Evolutionary conservation across 768 basidiomycete genomes (phyloP), one percentile per base, ranked within the genome.

Genomic region (Lyophyllum semitale): DNA sequence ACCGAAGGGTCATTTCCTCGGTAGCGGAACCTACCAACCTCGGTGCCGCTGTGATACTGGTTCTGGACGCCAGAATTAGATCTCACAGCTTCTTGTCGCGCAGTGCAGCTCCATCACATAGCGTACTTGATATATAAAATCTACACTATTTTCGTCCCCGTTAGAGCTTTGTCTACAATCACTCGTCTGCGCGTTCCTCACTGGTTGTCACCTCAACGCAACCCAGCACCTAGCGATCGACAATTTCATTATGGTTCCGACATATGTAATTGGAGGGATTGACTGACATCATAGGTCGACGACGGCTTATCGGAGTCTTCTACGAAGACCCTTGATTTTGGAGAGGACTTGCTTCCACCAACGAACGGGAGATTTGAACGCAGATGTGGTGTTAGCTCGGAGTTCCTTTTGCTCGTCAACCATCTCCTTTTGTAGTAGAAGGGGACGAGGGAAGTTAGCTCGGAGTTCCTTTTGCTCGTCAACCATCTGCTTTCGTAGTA

Each of bases 341-440:
- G 41, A 32, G 13, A 51, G 26, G 13, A 40, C 48, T 18, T 51
- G 26, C 52, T 62, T 50, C 52, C 51, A 55, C 40, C 44, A 51
- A 22, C 29, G 40, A 42, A 51, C 54, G 1, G 54, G 48, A 5
- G 37, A 43, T 30, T 51, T 48, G 42, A 60, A 50, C 13, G 48
- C 47, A 26, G 46, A 35, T 2, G 62, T 63, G 26, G 57, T 53
- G 2, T 49, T 47, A 2, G n/a, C n/a, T n/a, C n/a, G n/a, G n/a
- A 68, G 37, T 3, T 54, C 53, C 52, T 61, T 64, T 30, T 59
- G 44, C 40, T 59, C 48, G 22, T 65, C 66, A 25, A 63, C 63
- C 62, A 70, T 46, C 58, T 68, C 68, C 38, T 49, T 51, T 48
- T 70, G 67, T 17, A 68, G 41, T 4, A 62, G 61, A 43, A 69